phyloP scores from a whole-genome alignment of 176 grass and related monocot species.

The Triticum turgidum region DNA sequence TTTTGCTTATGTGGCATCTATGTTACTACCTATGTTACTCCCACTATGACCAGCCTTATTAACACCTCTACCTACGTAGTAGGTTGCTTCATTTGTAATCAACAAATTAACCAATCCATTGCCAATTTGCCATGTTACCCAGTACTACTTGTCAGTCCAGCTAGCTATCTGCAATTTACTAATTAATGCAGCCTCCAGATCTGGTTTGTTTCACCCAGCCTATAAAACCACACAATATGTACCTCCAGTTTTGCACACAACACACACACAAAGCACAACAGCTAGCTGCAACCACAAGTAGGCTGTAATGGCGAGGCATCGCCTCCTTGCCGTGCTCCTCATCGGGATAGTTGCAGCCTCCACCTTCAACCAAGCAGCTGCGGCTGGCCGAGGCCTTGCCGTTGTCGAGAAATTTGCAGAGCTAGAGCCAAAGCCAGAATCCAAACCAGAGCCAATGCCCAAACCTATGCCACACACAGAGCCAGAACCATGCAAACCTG shows the following conservation, averaged over 20 bases:
- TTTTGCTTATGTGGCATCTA: no score
- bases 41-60: not conserved
- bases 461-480: not conserved
- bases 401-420: not conserved
- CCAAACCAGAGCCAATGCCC: not conserved
- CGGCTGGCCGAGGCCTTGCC: not conserved
- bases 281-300: not conserved
- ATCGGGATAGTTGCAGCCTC: not conserved
- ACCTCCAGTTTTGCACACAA: not conserved
- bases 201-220: not conserved
- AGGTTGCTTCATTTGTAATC: not conserved
- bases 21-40: no score
- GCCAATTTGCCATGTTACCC: no score
- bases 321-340: constrained; percentile 13
- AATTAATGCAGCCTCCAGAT: not conserved
- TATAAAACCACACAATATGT: not conserved
- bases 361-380: not conserved
- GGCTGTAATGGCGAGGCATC: not conserved
- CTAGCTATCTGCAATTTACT: not conserved
- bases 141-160: no score
- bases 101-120: not conserved
- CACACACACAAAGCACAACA: no score
- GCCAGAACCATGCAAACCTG: not conserved
- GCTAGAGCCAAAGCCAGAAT: not conserved
- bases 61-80: not conserved